Base-by-base conservation (phyloP, 768 basidiomycete genomes). In the Amanita pseudoporphyria region DNA sequence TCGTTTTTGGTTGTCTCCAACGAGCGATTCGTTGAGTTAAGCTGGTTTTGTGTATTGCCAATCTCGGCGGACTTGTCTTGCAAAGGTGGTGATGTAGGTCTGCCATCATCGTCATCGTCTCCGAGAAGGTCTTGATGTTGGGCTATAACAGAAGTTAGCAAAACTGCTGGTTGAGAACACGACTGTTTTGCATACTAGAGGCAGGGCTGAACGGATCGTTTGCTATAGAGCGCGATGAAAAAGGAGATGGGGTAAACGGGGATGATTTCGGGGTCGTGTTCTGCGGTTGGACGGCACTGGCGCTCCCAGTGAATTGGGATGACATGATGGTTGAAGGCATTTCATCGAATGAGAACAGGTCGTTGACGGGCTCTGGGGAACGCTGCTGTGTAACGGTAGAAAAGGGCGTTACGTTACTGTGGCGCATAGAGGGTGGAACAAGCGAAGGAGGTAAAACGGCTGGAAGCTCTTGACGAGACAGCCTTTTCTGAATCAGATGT, bases 401-500 rank as follows among this genome's bases (percentile, higher is more conserved):
- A 52, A 70, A 70, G 18, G 73, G 60, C 33, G 76, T 71, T 30
- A 72, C 58, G 46, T 65, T 56, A 24, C 16, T 32, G 12, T 39
- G 42, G 22, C 93, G 84, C 71, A 87, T 72, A 1, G 85, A 80
- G 2, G 93, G 94, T 6, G 96, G 96, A 5, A 96, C 63, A 40
- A 98, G 71, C 30, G 81, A 76, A 32, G 64, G 66, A 3, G 92
- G 90, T 24, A 99, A 70, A n/a, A 65, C 61, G 0, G 71, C 58
- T 0, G 91, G 90, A 39, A 96, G 66, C 2, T 87, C 83, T 53
- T 79, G 80, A 14, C 95, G 93, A 6, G 78, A 73, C 7, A 96
- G 67, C 64, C 84, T 91, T 59, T 77, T 77, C 65, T 89, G 87
- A 58, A 99, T 97, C 31, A 99, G 76, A 66, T 95, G 79, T 81